Base-by-base conservation (phyloP, 2,329 filamentous ascomycete species). In the Lasiodiplodia hormozganensis region DNA sequence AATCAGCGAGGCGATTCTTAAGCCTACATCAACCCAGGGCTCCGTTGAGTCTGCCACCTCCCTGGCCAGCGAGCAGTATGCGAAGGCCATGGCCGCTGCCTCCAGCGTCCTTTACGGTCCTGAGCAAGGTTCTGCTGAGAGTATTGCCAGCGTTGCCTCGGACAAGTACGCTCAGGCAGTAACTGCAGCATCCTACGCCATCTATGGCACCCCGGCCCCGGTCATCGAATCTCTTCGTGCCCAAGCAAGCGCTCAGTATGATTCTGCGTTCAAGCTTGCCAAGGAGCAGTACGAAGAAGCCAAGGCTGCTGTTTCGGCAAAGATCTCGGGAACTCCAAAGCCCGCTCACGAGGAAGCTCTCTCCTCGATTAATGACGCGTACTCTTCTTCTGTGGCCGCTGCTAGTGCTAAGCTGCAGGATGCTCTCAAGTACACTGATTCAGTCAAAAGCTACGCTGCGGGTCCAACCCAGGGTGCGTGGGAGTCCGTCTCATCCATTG, bases 321-420 rank as follows among this genome's bases (percentile, higher is more conserved):
- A 92, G 73, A 85, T 93, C 49, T 88, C 87, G 34, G 91, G 90
- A 38, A 89, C 89, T 28, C 87, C 90, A 1, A 87, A 91, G 74
- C 91, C 92, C 8, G 85, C 87, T 4, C 89, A 93, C 70, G 84
- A 92, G 72, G 84, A 92, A 70, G 86, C 93, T 76, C 82, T 92
- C 14, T 86, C 89, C 10, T 92, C 90, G 0, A 87, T 92, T 11
- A 89, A 90, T 10, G 85, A 84, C 6, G 90, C 87, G 1, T 94
- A 93, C 75, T 89, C 90, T 40, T 86, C 86, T 38, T 89, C 90
- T 1, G 76, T 91, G 18, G 84, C 84, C 1, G 85, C 85, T 5
- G 91, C 91, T 14, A 90, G 86, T 72, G 83, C 85, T 10, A 85
- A 85, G 31, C 79, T 91, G 7, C 82, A 86, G 49, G 83, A 82